These are phyloP conservation scores for Erucastrum elatum DNA, from an alignment of 345 rosid genomes.

Conservation along the genomic window DNA sequence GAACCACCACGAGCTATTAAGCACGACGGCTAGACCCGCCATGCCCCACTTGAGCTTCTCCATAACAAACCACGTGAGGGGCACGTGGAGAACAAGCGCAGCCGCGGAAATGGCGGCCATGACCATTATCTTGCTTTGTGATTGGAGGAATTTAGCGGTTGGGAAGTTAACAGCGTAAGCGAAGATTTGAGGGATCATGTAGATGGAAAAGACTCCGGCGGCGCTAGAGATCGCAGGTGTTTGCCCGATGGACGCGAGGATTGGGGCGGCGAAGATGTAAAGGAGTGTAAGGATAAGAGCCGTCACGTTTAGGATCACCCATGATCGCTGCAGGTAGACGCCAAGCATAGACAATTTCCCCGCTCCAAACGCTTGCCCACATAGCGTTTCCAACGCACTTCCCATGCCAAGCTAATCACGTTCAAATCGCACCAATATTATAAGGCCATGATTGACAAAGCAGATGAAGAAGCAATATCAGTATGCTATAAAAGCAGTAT, in stretches of 20 bases:
- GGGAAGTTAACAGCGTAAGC: conserved; percentile 80
- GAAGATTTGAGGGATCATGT: conserved; percentile 90
- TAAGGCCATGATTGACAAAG: too few species aligned
- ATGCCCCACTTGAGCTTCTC: conserved; percentile 64
- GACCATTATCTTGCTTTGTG: conserved; percentile 89
- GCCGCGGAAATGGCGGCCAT: conserved; percentile 70
- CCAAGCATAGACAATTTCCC: conserved; percentile 86
- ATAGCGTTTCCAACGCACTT: conserved; percentile 89
- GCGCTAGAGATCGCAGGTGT: conserved; percentile 59
- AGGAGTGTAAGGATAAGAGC: conserved; percentile 54
- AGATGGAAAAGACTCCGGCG: conserved; percentile 66
- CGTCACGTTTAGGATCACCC: conserved; percentile 72
- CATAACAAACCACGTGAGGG: conserved; percentile 73
- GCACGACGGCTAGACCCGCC: conserved; percentile 67
- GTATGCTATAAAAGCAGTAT: too few species aligned
- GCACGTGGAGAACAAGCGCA: conserved; percentile 57
- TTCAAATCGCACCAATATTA: background rate
- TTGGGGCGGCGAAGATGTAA: conserved; percentile 59
- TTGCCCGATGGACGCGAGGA: conserved; percentile 70
- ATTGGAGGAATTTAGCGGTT: conserved; percentile 74
- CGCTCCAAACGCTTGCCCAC: conserved; percentile 94
- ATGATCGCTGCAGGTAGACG: conserved; percentile 85
- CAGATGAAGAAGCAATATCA: too few species aligned
- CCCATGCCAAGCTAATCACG: conserved; percentile 89
- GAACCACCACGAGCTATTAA: conserved; percentile 73